These are phyloP conservation scores for Clarireedia monteithiana DNA, from an alignment of 2,329 filamentous ascomycete genomes.

Conservation along the genomic window DNA sequence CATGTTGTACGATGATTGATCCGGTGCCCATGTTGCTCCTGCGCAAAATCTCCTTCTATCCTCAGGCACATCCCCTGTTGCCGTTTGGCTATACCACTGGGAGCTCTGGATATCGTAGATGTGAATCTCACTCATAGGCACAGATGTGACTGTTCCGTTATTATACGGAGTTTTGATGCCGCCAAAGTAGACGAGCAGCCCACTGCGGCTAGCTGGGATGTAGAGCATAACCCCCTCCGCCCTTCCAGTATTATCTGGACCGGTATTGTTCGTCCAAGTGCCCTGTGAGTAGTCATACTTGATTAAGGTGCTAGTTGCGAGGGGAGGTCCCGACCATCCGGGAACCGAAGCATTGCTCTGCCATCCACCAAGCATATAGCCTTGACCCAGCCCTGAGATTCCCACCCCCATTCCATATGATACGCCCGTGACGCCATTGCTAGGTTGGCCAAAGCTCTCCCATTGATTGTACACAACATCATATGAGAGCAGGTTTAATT, in stretches of 20 bases:
- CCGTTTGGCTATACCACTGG: constrained; percentile 53
- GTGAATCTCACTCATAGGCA: constrained; percentile 44
- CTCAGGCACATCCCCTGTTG: constrained; percentile 44
- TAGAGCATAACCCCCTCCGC: constrained; percentile 55
- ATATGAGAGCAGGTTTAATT: constrained; percentile 47
- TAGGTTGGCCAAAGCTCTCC: constrained; percentile 38
- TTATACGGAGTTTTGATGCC: constrained; percentile 42
- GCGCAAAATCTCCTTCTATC: constrained; percentile 53
- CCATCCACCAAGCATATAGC: constrained; percentile 58
- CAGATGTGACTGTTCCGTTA: constrained; percentile 37
- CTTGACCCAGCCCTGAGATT: constrained; percentile 45
- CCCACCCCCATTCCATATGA: constrained; percentile 51
- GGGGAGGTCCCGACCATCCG: constrained; percentile 40
- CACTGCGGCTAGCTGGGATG: constrained; percentile 50
- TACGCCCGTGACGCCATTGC: constrained; percentile 36
- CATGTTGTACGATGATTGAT: constrained; percentile 58
- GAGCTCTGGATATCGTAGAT: constrained; percentile 53
- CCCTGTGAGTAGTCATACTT: constrained; percentile 48
- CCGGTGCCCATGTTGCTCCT: constrained; percentile 49
- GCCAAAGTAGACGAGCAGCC: constrained; percentile 55
- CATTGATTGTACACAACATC: constrained; percentile 50
- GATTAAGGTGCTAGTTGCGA: constrained; percentile 45
- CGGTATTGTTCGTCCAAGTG: constrained; percentile 44
- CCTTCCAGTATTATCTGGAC: constrained; percentile 43
- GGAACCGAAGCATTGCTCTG: constrained; percentile 45